Percentiles rank a stretch among this genome's conserved stretches.
Conservation (phyloP, 73 alveolate species). For the Paraurostyla sp. region DNA sequence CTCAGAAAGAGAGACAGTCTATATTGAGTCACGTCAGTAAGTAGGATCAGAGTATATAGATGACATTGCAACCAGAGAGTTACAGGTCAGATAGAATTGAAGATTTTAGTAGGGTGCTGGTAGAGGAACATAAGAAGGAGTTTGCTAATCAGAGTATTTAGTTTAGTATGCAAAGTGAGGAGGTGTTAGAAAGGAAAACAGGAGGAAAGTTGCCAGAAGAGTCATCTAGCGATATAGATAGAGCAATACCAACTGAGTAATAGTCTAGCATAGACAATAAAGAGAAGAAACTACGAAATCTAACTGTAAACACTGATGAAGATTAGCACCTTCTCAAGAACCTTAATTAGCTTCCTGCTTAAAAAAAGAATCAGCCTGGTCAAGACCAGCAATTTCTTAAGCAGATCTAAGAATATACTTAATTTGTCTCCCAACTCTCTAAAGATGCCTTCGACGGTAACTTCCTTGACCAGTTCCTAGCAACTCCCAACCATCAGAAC, state of each 20-base stretch:
- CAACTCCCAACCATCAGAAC: background rate
- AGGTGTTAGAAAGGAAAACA: background rate
- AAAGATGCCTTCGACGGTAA: slow-evolving; percentile 31
- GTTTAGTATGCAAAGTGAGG: background rate
- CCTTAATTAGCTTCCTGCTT: background rate
- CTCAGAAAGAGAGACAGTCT: too few species aligned
- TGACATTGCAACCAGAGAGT: background rate
- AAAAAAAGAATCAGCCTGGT: too few species aligned
- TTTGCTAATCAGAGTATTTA: background rate
- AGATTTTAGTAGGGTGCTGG: background rate
- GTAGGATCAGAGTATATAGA: too few species aligned
- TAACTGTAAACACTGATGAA: background rate
- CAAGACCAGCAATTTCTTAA: background rate
- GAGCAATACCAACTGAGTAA: background rate
- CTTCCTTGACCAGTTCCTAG: slow-evolving; percentile 3
- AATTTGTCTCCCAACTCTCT: slow-evolving; percentile 15
- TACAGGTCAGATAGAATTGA: background rate
- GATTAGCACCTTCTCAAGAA: background rate
- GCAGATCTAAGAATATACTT: background rate
- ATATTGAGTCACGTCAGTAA: too few species aligned
- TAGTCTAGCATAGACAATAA: background rate
- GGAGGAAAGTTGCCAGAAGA: background rate
- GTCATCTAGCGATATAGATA: background rate
- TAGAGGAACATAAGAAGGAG: background rate
- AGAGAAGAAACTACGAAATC: background rate